phyloP scores from a whole-genome alignment of 768 basidiomycete genomes.

The Daedalea quercina region DNA sequence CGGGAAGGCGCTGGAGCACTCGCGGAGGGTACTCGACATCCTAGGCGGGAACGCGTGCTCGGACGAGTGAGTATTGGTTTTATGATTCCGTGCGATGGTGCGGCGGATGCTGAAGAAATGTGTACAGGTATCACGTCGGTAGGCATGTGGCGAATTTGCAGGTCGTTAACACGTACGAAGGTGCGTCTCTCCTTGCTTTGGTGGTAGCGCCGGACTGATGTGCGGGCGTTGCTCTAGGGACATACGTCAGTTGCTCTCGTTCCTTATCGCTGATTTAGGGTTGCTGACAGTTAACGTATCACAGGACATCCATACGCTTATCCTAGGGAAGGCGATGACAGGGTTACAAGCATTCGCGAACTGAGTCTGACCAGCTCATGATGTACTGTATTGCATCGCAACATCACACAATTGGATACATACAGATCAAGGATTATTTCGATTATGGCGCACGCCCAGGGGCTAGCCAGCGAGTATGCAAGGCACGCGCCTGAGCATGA shows the following conservation, averaged over 20 bases:
- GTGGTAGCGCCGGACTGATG: background rate
- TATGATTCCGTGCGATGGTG: background rate
- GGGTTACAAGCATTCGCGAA: constrained; percentile 81
- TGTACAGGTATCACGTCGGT: constrained; percentile 80
- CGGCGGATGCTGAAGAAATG: background rate
- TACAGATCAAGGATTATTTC: too few relatives aligned
- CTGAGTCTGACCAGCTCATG: constrained; percentile 20
- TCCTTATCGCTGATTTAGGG: background rate
- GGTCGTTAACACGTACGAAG: constrained; percentile 96
- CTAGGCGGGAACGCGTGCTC: constrained; percentile 91
- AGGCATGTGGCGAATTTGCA: constrained; percentile 92
- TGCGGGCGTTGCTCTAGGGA: constrained; percentile 34
- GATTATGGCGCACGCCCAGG: too few relatives aligned
- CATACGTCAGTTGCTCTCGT: constrained; percentile 38
- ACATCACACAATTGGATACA: too few relatives aligned
- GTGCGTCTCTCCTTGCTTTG: constrained; percentile 26
- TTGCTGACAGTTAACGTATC: background rate
- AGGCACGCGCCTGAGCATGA: too few relatives aligned
- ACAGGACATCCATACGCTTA: constrained; percentile 85
- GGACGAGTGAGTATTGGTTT: constrained; percentile 67
- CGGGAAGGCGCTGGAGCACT: constrained; percentile 83
- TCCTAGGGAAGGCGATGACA: constrained; percentile 90
- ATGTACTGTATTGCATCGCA: too few relatives aligned
- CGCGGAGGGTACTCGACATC: constrained; percentile 78
- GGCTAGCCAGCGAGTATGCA: too few relatives aligned